Percentiles rank a stretch among this genome's conserved stretches.
These are phyloP conservation scores for Phascolomyces articulosus DNA, from an alignment of 371 early-diverging fungal species.

Conservation along the genomic window DNA sequence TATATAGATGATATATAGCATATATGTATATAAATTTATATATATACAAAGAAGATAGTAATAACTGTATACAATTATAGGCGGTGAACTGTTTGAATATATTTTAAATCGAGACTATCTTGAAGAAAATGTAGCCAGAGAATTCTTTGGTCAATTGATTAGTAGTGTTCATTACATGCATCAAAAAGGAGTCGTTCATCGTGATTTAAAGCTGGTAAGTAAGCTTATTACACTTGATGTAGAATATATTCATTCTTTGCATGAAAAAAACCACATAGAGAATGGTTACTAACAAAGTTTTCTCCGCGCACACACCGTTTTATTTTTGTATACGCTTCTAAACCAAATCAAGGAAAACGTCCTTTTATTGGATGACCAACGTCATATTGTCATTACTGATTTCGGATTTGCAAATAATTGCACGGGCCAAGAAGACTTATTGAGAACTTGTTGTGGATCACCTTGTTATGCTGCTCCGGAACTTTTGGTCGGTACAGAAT, in stretches of 20 bases:
- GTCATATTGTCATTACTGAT: conserved; percentile 91
- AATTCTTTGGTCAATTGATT: conserved; percentile 68
- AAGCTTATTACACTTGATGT: conserved; percentile 30
- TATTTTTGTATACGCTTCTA: no score
- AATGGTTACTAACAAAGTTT: background rate
- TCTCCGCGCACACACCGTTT: background rate
- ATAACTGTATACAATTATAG: no score
- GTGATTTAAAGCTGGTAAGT: conserved; percentile 65
- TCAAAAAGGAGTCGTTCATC: conserved; percentile 53
- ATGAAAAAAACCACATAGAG: background rate
- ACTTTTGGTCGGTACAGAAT: conserved; percentile 88
- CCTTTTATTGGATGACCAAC: conserved; percentile 74
- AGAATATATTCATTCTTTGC: background rate
- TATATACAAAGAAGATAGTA: no score
- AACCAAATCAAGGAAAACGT: conserved; percentile 73
- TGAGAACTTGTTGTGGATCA: conserved; percentile 90
- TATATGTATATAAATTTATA: no score
- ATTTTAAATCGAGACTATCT: conserved; percentile 56
- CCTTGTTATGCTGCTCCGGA: conserved; percentile 98
- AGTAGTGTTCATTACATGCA: conserved; percentile 60
- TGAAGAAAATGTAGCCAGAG: conserved; percentile 53
- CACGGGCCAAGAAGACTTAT: conserved; percentile 61
- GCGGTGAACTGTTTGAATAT: conserved; percentile 66
- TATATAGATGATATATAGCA: no score
- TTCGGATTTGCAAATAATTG: conserved; percentile 98